Conservation (phyloP, 2,329 filamentous ascomycete genomes). For the Colletotrichum camelliae region DNA sequence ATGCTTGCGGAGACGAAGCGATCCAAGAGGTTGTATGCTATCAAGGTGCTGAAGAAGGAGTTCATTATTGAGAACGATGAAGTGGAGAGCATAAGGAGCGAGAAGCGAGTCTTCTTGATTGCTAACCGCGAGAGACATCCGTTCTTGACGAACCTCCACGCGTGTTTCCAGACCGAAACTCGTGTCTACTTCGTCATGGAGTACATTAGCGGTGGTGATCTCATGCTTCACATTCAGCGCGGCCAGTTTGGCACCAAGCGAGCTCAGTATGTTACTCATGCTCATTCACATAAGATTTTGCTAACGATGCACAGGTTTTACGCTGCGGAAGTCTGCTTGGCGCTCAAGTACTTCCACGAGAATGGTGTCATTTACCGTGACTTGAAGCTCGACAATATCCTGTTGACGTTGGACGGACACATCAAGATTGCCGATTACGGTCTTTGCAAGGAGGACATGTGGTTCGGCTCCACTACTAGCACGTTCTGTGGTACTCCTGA, state of each 20-base stretch:
- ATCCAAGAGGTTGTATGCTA: slow-evolving; percentile 90
- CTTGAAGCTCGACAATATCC: slow-evolving; percentile 90
- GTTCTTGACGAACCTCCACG: slow-evolving; percentile 92
- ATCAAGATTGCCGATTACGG: slow-evolving; percentile 99
- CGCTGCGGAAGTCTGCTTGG: slow-evolving; percentile 94
- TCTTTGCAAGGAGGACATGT: slow-evolving; percentile 99
- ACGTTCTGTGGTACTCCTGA: slow-evolving; percentile 99
- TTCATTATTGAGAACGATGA: slow-evolving; percentile 99
- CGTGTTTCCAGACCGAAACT: slow-evolving; percentile 98
- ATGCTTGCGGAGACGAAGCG: slow-evolving; percentile 98
- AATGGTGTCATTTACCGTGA: slow-evolving; percentile 99
- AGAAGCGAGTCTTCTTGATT: slow-evolving; percentile 96
- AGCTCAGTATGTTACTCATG: slow-evolving; percentile 74
- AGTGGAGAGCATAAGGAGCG: slow-evolving; percentile 95
- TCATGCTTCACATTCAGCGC: slow-evolving; percentile 98
- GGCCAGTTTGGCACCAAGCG: slow-evolving; percentile 95
- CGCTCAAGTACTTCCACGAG: slow-evolving; percentile 98
- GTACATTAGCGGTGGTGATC: slow-evolving; percentile 96
- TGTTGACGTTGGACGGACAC: slow-evolving; percentile 92
- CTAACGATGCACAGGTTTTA: slow-evolving; percentile 73
- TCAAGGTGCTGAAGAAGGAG: slow-evolving; percentile 99
- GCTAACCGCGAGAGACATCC: slow-evolving; percentile 97
- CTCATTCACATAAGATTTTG: too few relatives aligned
- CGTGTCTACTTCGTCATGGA: slow-evolving; percentile 99
- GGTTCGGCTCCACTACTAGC: slow-evolving; percentile 95